These are phyloP conservation scores for Vigna angularis DNA, from an alignment of 306 rosid species.

Conservation along the genomic window DNA sequence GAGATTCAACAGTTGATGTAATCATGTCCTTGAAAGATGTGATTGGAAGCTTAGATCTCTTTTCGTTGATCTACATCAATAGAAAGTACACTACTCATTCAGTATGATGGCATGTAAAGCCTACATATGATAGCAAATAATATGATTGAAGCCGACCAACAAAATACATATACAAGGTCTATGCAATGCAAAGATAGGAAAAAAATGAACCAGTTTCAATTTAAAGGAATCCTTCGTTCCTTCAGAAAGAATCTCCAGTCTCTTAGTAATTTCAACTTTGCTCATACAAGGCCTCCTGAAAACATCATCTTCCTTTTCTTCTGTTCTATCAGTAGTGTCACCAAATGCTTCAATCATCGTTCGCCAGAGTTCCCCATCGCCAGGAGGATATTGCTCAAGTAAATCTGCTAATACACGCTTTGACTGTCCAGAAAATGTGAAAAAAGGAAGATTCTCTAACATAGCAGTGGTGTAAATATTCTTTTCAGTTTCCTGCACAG, in stretches of 20 bases:
- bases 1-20: constrained; percentile 72
- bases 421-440: constrained; percentile 61
- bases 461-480: constrained; percentile 15
- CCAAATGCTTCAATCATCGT: constrained; percentile 33
- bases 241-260: constrained; percentile 50
- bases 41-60: constrained; percentile 83
- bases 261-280: constrained; percentile 58
- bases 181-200: not conserved
- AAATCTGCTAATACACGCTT: constrained; percentile 54
- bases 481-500: constrained; percentile 50
- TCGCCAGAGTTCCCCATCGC: constrained; percentile 51
- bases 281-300: constrained; percentile 61
- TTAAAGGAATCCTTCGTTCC: constrained; percentile 41
- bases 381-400: constrained; percentile 71
- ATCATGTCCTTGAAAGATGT: constrained; percentile 72
- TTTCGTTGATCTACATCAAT: constrained; percentile 57
- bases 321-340: constrained; percentile 6
- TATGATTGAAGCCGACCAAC: not conserved
- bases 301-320: constrained; percentile 48
- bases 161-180: too few relatives aligned
- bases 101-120: not conserved
- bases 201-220: constrained; percentile 61
- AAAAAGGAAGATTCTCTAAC: constrained; percentile 29
- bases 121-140: constrained; percentile 36
- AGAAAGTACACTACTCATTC: constrained; percentile 31